Base-by-base conservation (phyloP, 192 early-diverging fungal species). In the Coemansia sp. region DNA sequence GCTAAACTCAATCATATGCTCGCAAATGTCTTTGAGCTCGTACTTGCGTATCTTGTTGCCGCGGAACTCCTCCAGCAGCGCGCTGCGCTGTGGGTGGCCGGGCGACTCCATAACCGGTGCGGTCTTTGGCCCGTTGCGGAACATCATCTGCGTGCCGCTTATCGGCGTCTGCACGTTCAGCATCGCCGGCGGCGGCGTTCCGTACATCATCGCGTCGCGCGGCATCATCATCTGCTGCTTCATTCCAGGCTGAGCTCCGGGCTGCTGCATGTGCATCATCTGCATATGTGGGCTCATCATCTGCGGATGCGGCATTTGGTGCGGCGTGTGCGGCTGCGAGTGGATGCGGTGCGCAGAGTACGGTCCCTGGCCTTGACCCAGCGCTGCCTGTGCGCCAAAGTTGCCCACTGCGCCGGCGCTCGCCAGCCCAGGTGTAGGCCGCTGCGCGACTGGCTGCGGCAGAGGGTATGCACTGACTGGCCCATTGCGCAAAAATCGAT, bases 41-140 rank as follows among this genome's bases (percentile, higher is more conserved):
- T 93, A 97, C 82, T 95, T 97, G 73, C 91, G 92, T 71, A 87
- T 93, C 87, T 99, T 99, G 83, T 94, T 95, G 77, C 91, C 93
- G 69, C 97, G 86, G 79, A 99, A 99, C 68, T 98, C 97, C 62
- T 99, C 97, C 61, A 99, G 77, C 48, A 96, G 69, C n/a, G 87
- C 80, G 72, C 90, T 93, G 57, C 96, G 88, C 54, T 89, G 83
- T 10, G 85, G 87, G 61, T 88, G 87, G 6, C 85, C 83, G 17
- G 86, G 64, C 29, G 81, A 61, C 45, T 78, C 76, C 57, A 75
- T 64, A 48, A 64, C 68, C 1, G 72, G 62, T 10, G 73, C 70
- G 22, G 64, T 71, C 67, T 75, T 74, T 4, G 72, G 72, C 22
- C 51, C 61, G 29, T 49, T 59, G 31, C 73, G 77, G 59, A 59